Evolutionary conservation across 768 basidiomycete genomes (phyloP).

Genomic region (Mycena filopes): DNA sequence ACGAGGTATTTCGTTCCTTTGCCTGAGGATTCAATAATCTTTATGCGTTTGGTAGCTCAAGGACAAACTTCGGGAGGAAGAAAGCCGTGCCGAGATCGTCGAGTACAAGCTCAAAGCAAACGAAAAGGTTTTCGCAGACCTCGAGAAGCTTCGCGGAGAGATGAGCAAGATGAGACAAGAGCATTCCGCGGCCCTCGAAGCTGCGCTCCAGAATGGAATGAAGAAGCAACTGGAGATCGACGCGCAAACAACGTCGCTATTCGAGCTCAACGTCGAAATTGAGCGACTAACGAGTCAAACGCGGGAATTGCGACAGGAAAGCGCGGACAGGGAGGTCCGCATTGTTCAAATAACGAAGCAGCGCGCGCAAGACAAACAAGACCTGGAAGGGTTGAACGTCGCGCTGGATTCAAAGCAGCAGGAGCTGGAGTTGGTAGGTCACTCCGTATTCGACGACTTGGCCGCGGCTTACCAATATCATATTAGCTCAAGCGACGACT

Average conservation of each 20-base stretch:
- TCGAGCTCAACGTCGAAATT: conserved; percentile 64
- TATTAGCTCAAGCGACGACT: conserved; percentile 71
- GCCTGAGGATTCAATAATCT: not conserved
- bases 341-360: conserved; percentile 77
- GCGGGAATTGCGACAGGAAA: conserved; percentile 80
- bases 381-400: conserved; percentile 83
- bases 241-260: conserved; percentile 57
- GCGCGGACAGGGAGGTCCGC: conserved; percentile 85
- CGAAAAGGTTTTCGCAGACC: conserved; percentile 58
- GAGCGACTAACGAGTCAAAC: conserved; percentile 68
- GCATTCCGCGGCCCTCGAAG: conserved; percentile 59
- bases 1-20: conserved; percentile 53
- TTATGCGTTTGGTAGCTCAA: conserved; percentile 53
- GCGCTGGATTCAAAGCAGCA: conserved; percentile 95
- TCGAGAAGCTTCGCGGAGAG: conserved; percentile 66
- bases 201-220: conserved; percentile 64
- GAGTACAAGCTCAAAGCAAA: conserved; percentile 60
- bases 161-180: conserved; percentile 65
- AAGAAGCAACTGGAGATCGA: conserved; percentile 60
- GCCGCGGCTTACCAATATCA: not conserved
- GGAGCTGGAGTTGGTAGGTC: conserved; percentile 86
- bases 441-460: conserved; percentile 36
- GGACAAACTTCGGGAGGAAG: conserved; percentile 61
- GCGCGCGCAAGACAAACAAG: conserved; percentile 75
- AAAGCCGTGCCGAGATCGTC: conserved; percentile 60